Percentiles rank a stretch among this genome's conserved stretches.
phyloP scores from a whole-genome alignment of 495 filamentous ascomycete genomes.

The Talaromyces proteolyticus region DNA sequence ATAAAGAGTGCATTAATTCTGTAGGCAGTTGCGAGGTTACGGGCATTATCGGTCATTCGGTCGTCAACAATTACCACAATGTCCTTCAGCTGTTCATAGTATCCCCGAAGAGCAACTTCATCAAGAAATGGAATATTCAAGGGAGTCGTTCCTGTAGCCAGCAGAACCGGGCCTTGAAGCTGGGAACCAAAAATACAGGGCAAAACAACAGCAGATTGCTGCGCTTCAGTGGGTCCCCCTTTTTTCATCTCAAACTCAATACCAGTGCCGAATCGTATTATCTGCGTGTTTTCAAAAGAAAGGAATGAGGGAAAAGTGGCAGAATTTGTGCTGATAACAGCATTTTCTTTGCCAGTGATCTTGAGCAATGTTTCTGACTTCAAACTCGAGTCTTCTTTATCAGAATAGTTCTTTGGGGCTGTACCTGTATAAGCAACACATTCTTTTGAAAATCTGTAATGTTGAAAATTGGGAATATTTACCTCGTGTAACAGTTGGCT shows the following conservation, averaged over 20 bases:
- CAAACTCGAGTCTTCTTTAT: neutral
- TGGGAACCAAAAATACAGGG: constrained; percentile 4
- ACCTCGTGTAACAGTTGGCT: constrained; percentile 2
- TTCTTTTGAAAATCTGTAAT: neutral
- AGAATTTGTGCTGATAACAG: constrained; percentile 1
- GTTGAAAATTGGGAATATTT: neutral
- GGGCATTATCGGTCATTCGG: constrained; percentile 19
- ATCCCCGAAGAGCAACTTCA: constrained; percentile 3
- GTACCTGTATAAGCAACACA: neutral
- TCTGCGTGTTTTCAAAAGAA: neutral
- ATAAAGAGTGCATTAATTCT: constrained; percentile 21
- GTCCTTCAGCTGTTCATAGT: constrained; percentile 6
- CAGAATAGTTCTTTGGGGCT: neutral
- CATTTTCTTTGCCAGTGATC: constrained; percentile 1
- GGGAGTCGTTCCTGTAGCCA: constrained; percentile 3
- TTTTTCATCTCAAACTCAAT: constrained; percentile 1
- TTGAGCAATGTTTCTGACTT: neutral
- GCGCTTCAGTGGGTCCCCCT: neutral
- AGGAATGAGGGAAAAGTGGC: neutral
- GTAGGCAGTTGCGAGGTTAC: constrained; percentile 14
- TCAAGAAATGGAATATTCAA: constrained; percentile 4
- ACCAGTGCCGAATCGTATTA: constrained; percentile 3
- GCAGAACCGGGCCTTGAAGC: constrained; percentile 3
- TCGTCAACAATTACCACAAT: constrained; percentile 16
- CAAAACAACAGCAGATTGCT: constrained; percentile 2